These are phyloP conservation scores for Neurospora sp. DNA, from an alignment of 495 filamentous ascomycete species.

Conservation along the genomic window DNA sequence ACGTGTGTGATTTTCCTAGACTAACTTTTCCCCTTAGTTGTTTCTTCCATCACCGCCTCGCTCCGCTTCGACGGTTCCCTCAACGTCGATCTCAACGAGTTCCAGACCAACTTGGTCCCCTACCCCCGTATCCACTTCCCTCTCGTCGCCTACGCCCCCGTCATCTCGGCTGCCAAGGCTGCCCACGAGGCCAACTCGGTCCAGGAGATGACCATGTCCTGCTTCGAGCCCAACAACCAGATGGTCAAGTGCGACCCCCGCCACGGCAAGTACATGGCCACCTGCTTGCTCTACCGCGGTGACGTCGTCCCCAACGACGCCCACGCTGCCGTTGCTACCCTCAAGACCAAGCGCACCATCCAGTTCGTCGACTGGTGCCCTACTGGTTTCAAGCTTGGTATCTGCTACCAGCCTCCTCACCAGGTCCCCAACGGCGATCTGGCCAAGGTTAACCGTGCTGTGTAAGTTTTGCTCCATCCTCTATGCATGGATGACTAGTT, in stretches of 20 bases:
- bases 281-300: constrained; percentile 94
- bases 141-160: constrained; percentile 88
- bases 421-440: constrained; percentile 93
- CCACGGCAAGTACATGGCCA: constrained; percentile 99
- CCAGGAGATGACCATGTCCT: constrained; percentile 79
- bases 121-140: constrained; percentile 99
- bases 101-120: constrained; percentile 98
- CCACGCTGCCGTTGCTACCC: constrained; percentile 78
- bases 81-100: constrained; percentile 98
- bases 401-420: constrained; percentile 97
- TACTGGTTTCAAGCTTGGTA: constrained; percentile 99
- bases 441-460: constrained; percentile 93
- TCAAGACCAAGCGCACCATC: constrained; percentile 98
- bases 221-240: constrained; percentile 75
- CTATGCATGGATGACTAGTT: constrained; percentile 10
- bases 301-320: constrained; percentile 96
- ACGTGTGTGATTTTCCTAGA: background rate
- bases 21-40: constrained; percentile 44
- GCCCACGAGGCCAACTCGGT: constrained; percentile 92
- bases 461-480: constrained; percentile 49
- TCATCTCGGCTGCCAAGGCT: constrained; percentile 87
- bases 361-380: constrained; percentile 99
- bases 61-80: constrained; percentile 97
- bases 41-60: constrained; percentile 96
- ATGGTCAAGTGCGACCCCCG: constrained; percentile 99